Evolutionary conservation across 2,329 filamentous ascomycete genomes (phyloP), one percentile per base, ranked within the genome.

Genomic region (Gyromitra esculenta): DNA sequence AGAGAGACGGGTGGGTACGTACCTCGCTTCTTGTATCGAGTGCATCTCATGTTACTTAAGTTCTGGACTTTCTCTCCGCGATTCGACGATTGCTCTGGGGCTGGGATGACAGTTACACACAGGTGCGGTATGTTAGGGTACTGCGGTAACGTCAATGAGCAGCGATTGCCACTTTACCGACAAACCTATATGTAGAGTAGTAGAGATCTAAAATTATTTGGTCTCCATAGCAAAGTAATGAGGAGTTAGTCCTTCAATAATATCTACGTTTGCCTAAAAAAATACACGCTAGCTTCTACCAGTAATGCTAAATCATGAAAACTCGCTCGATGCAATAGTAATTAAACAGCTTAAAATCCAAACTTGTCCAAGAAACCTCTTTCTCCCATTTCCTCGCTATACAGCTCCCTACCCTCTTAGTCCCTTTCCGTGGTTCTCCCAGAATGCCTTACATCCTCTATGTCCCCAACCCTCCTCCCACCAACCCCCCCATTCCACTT

Each of bases 1-100:
- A 18, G 21, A 25, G 52, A 15, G 57, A 31, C 13, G n/a, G 11
- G 31, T 54, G 63, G 35, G 45, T 39, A 41, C 64, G 54, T 52
- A 76, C 73, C 73, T 72, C 68, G 69, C 68, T 73, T 76, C 73
- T 66, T 73, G 68, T 62, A 76, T 31, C 41, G 70, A 59, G 18
- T 62, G 73, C 73, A 76, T 76, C 37, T 73, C 73, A 56, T 50
- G 21, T 39, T 45, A 39, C 39, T 57, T 69, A 37, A 35, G 41
- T 57, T 57, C 56, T 25, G n/a, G 31, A 43, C 18, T 8, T 37
- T 15, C 67, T 65, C 66, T 66, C 72, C 72, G 43, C 72, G 57
- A 62, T 64, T 35, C 25, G 48, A 21, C 31, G 66, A 37, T 43
- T 57, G 57, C n/a, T 59, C 59, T n/a, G 37, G 45, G 8, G 5